These are phyloP conservation scores for Ilyonectria mors-panacis DNA, from an alignment of 2,329 filamentous ascomycete genomes.

Conservation along the genomic window DNA sequence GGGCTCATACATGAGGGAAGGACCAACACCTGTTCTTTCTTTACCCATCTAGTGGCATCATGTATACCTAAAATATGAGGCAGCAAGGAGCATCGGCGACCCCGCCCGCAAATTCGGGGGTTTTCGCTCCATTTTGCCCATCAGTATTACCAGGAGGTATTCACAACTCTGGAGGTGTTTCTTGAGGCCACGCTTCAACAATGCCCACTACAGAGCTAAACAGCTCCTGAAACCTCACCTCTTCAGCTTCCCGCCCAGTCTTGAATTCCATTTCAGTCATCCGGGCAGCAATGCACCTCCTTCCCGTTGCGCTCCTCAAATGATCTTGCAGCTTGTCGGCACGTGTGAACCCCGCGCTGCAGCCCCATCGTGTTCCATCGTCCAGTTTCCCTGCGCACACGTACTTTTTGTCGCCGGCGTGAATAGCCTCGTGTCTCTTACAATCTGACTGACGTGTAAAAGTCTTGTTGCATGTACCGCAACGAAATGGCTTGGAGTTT, in stretches of 20 bases:
- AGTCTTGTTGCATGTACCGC: background rate
- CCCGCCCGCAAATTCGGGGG: too few relatives aligned
- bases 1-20: too few relatives aligned
- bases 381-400: background rate
- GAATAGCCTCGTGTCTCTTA: background rate
- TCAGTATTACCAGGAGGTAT: background rate
- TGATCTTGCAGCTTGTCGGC: conserved; percentile 3
- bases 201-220: background rate
- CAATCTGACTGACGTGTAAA: background rate
- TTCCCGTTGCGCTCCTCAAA: background rate
- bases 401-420: background rate
- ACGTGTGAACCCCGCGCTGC: background rate
- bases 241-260: background rate
- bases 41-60: too few relatives aligned
- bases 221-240: background rate
- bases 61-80: background rate
- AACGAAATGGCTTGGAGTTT: background rate
- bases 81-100: background rate
- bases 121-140: too few relatives aligned
- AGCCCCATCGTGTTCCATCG: background rate
- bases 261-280: background rate
- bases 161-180: background rate
- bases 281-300: background rate
- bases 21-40: too few relatives aligned
- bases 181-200: background rate